These are phyloP conservation scores for Pleurotus sapidus DNA, from an alignment of 768 basidiomycete species.

Conservation along the genomic window DNA sequence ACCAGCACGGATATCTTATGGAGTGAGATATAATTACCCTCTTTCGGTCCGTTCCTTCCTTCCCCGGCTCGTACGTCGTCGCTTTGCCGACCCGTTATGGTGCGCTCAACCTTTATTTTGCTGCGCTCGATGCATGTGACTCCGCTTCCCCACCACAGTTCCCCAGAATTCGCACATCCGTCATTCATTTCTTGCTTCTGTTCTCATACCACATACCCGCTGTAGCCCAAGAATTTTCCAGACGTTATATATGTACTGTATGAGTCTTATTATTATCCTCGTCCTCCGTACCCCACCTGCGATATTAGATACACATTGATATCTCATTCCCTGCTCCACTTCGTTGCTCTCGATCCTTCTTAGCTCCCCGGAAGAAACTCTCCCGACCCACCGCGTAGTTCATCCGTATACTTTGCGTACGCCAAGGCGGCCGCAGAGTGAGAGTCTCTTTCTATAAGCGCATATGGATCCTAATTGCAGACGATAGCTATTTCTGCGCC, in stretches of 20 bases:
- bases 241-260: neutral
- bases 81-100: neutral
- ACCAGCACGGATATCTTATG: conserved; percentile 27
- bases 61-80: neutral
- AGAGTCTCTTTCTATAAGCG: no score
- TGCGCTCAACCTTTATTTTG: neutral
- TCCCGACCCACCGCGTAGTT: no score
- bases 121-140: neutral
- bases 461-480: no score
- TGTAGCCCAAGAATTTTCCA: conserved; percentile 4
- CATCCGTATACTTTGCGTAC: no score
- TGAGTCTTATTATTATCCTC: neutral
- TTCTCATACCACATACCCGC: neutral
- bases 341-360: no score
- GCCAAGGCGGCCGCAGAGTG: no score
- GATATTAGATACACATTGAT: neutral
- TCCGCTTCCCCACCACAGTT: neutral
- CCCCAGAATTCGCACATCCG: neutral
- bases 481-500: no score
- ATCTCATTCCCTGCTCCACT: no score
- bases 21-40: conserved; percentile 26
- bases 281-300: neutral
- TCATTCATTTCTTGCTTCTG: neutral
- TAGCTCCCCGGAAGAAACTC: no score
- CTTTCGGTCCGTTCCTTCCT: neutral